Conservation (phyloP, 352 stramenopile species). For the Pythium pyrilobum region DNA sequence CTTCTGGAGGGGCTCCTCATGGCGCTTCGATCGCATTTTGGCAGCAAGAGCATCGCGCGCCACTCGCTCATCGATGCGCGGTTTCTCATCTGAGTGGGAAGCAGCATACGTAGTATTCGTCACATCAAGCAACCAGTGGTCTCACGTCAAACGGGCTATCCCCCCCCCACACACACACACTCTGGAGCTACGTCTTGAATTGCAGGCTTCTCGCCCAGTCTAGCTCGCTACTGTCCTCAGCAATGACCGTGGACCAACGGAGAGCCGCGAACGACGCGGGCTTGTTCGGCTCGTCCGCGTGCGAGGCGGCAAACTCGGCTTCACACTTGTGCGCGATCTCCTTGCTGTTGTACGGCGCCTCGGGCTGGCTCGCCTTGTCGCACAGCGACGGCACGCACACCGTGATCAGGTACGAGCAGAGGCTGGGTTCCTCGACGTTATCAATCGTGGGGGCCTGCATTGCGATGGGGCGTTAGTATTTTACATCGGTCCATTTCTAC, state of each 20-base stretch:
- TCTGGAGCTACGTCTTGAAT: conserved; percentile 45
- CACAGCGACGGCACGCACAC: conserved; percentile 80
- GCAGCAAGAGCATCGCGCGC: conserved; percentile 41
- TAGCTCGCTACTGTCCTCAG: conserved; percentile 80
- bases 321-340: conserved; percentile 48
- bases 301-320: conserved; percentile 30
- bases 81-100: conserved; percentile 55
- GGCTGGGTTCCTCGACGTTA: conserved; percentile 72
- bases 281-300: conserved; percentile 17
- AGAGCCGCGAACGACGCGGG: conserved; percentile 62
- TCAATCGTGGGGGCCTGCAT: conserved; percentile 40
- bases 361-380: conserved; percentile 26
- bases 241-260: conserved; percentile 74
- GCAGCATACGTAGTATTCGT: not conserved
- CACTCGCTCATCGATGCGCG: conserved; percentile 58
- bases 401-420: conserved; percentile 77
- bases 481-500: too few relatives aligned
- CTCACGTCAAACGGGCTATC: too few relatives aligned
- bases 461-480: not conserved
- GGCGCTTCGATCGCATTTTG: conserved; percentile 28
- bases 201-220: conserved; percentile 73
- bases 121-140: too few relatives aligned
- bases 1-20: conserved; percentile 39
- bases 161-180: not conserved
- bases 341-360: conserved; percentile 23